phyloP scores from a whole-genome alignment of 139 green algal genomes.

The Bryopsis sp. region DNA sequence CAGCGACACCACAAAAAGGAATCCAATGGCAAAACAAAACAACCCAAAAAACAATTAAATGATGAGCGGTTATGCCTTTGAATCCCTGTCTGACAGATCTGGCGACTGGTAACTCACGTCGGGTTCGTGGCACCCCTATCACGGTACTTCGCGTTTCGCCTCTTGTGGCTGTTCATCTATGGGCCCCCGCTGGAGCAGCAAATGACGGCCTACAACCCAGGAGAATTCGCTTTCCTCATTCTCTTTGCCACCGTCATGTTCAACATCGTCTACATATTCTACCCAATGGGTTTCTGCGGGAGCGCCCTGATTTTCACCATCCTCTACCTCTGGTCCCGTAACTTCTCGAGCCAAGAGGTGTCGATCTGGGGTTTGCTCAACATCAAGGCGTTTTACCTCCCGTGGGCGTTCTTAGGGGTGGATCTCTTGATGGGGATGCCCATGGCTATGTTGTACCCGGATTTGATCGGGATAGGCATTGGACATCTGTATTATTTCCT shows the following conservation, averaged over 20 bases:
- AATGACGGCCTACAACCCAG: background rate
- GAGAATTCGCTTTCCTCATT: constrained; percentile 8
- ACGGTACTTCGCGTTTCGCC: background rate
- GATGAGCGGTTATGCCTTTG: background rate
- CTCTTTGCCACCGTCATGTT: background rate
- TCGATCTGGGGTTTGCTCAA: constrained; percentile 6
- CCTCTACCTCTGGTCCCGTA: background rate
- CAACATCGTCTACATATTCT: background rate
- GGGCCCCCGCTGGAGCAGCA: background rate
- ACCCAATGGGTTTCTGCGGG: background rate
- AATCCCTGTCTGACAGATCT: background rate
- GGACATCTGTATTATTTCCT: constrained; percentile 15
- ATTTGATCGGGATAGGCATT: constrained; percentile 2
- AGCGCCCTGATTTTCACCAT: background rate
- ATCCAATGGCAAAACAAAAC: no score
- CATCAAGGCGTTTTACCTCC: constrained; percentile 9
- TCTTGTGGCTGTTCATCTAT: constrained; percentile 12
- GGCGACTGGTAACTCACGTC: background rate
- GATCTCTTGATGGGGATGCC: background rate
- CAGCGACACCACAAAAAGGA: no score
- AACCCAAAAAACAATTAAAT: no score
- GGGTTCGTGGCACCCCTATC: background rate
- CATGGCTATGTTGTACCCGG: background rate
- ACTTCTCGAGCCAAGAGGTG: background rate
- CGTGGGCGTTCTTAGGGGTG: background rate